Percentiles rank a stretch among this genome's conserved stretches.
Conservation (phyloP, 805 yeast genomes). For the Candida parachauliodes region DNA sequence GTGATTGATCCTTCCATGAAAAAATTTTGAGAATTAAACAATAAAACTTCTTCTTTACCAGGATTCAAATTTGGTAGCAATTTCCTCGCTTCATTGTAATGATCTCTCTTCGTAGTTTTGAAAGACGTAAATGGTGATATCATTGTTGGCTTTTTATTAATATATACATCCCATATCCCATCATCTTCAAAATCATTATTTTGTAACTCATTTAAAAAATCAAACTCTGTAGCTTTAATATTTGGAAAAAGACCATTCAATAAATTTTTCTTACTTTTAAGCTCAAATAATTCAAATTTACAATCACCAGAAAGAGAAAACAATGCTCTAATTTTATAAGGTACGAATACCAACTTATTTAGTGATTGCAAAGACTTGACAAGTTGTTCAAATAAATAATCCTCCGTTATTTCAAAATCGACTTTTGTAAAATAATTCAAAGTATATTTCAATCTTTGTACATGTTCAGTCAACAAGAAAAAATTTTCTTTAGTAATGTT, state of each 20-base stretch:
- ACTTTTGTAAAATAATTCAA: conserved; percentile 44
- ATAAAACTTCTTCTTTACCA: conserved; percentile 65
- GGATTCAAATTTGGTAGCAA: conserved; percentile 34
- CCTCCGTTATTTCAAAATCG: conserved; percentile 41
- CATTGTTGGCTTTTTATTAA: conserved; percentile 51
- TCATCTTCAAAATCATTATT: conserved; percentile 9
- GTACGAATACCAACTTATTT: conserved; percentile 16
- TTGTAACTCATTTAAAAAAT: conserved; percentile 1
- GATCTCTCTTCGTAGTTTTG: conserved; percentile 74
- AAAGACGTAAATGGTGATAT: conserved; percentile 80
- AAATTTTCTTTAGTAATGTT: conserved; percentile 37
- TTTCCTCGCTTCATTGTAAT: conserved; percentile 63
- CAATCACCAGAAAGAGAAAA: conserved; percentile 25
- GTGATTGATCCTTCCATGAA: conserved; percentile 81
- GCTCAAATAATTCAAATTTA: conserved; percentile 30
- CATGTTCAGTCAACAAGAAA: conserved; percentile 63
- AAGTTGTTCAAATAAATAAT: conserved; percentile 34
- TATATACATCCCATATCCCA: conserved; percentile 53
- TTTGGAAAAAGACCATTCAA: conserved; percentile 23
- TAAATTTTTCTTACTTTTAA: conserved; percentile 22
- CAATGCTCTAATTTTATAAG: conserved; percentile 33
- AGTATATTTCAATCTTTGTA: conserved; percentile 53
- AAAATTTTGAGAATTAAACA: conserved; percentile 51
- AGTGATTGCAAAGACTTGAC: conserved; percentile 23
- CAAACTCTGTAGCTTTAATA: background rate